These are phyloP conservation scores for Phyllostachys edulis DNA, from an alignment of 176 grass and related monocot genomes.

Conservation along the genomic window DNA sequence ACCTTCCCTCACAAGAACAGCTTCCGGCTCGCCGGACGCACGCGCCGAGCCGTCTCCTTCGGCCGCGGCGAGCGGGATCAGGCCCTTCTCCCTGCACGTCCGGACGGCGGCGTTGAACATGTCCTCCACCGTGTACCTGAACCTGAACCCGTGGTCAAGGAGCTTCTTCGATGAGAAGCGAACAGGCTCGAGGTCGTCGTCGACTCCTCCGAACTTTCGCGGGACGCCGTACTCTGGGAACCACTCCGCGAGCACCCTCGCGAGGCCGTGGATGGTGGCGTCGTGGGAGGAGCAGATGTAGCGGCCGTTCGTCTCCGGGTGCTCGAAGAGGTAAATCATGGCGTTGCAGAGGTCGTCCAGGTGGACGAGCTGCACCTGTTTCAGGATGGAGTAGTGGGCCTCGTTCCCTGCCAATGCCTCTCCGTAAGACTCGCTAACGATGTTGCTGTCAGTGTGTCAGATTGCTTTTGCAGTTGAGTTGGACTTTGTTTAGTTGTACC, in stretches of 20 bases:
- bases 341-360: slow-evolving; percentile 87
- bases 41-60: not conserved
- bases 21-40: not conserved
- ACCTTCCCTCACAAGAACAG: not conserved
- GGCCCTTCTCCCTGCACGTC: slow-evolving; percentile 70
- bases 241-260: slow-evolving; percentile 53
- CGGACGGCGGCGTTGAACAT: slow-evolving; percentile 71
- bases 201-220: slow-evolving; percentile 43
- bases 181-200: slow-evolving; percentile 33
- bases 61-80: slow-evolving; percentile 36
- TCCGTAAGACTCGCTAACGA: not conserved
- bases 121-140: slow-evolving; percentile 70
- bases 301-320: slow-evolving; percentile 54
- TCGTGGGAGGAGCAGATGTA: slow-evolving; percentile 89
- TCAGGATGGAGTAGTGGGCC: slow-evolving; percentile 76
- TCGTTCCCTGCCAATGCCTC: slow-evolving; percentile 44
- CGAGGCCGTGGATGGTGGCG: slow-evolving; percentile 72
- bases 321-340: slow-evolving; percentile 76
- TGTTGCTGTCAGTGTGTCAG: not conserved
- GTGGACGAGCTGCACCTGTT: slow-evolving; percentile 73
- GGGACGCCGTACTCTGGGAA: slow-evolving; percentile 69
- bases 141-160: slow-evolving; percentile 58
- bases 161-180: slow-evolving; percentile 85
- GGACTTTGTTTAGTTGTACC: not conserved
- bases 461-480: not conserved